Evolutionary conservation across 768 basidiomycete genomes (phyloP), one percentile per base, ranked within the genome.

Genomic region (Clitopilus hobsonii): DNA sequence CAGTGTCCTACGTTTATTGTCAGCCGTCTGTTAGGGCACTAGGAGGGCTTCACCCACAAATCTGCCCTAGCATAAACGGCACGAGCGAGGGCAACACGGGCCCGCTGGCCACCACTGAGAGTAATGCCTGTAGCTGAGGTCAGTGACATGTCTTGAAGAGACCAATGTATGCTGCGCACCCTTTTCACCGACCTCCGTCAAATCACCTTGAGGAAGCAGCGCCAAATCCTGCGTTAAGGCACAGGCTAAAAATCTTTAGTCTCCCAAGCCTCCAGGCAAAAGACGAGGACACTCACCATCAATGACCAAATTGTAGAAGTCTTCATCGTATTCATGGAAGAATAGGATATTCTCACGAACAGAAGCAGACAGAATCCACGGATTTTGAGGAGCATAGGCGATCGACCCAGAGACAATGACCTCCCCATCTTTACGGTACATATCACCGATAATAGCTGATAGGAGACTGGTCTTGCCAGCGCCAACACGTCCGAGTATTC

Each of bases 1-100:
- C 1, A 98, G 78, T 49, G 89, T 74, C 27, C 86, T 88, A 3
- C 13, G 38, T 60, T 50, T 26, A 49, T 7, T 6, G 54, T 45
- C 2, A 52, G 22, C 11, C n/a, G n/a, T n/a, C n/a, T n/a, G n/a
- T n/a, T n/a, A n/a, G n/a, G 38, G 28, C 32, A 49, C 11, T 22
- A 14, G 22, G n/a, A n/a, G 7, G 32, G 50, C 2, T 24, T 14
- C 5, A 69, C 84, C 63, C 61, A 93, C 82, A 97, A 67, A 67
- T 98, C 95, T 1, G 94, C 93, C 45, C 94, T 81, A 2, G 93
- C 86, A 69, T 98, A 98, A 0, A 96, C 89, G 2, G 91, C 92
- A 26, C 94, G 77, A 5, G 96, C 96, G 7, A 97, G 74, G 13
- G 88, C 82, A 6, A 95, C 78, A 25, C 92, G 84, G 51, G 92